A percentile compares a stretch with the other conserved stretches of the same genome.
phyloP scores from a whole-genome alignment of 2,329 filamentous ascomycete genomes.

The Cercospora sp. region DNA sequence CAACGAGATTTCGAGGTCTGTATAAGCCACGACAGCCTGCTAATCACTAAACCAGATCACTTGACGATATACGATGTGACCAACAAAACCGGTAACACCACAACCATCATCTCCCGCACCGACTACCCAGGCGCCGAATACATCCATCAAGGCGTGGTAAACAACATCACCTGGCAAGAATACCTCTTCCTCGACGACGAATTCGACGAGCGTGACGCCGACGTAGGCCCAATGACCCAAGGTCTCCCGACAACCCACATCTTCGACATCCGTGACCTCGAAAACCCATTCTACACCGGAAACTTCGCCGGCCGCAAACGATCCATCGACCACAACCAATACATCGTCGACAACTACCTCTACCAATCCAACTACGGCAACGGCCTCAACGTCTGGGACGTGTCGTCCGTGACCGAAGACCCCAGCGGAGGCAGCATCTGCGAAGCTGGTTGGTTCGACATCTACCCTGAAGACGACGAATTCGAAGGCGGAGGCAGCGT shows the following conservation, averaged over 20 bases:
- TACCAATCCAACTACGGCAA: conserved; percentile 44
- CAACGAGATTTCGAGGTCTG: neutral
- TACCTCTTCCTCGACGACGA: conserved; percentile 58
- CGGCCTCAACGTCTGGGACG: conserved; percentile 40
- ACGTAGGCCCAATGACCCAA: conserved; percentile 19
- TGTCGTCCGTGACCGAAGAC: conserved; percentile 42
- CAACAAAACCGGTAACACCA: conserved; percentile 42
- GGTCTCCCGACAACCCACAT: conserved; percentile 47
- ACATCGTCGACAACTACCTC: conserved; percentile 40
- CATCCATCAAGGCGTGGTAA: conserved; percentile 56
- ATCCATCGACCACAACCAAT: conserved; percentile 47
- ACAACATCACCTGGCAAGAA: conserved; percentile 43
- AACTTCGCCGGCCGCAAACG: conserved; percentile 39
- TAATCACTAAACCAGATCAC: conserved; percentile 36
- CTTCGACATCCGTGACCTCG: conserved; percentile 50
- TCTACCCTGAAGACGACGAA: conserved; percentile 53
- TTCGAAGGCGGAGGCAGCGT: conserved; percentile 41
- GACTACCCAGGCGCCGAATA: conserved; percentile 52
- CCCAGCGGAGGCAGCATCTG: conserved; percentile 48
- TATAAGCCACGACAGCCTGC: neutral
- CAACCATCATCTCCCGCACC: conserved; percentile 49
- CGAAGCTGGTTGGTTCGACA: conserved; percentile 53
- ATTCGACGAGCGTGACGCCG: conserved; percentile 47
- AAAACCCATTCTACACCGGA: conserved; percentile 44
- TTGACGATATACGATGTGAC: conserved; percentile 50